phyloP scores from a whole-genome alignment of 2,329 filamentous ascomycete genomes.

The Coniella lustricola region DNA sequence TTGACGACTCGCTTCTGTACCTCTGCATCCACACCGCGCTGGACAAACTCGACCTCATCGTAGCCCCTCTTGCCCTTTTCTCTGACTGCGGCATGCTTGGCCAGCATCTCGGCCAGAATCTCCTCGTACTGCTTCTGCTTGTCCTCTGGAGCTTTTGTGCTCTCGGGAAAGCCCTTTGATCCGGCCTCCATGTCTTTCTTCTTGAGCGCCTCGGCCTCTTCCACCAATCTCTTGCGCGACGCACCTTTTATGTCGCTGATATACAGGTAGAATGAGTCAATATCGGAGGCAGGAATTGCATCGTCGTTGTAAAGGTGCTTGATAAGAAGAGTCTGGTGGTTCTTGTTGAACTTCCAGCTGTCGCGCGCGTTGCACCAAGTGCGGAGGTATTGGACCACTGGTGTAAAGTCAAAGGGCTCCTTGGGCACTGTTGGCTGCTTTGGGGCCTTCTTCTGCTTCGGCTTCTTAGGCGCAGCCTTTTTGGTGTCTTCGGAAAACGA shows the following conservation, averaged over 20 bases:
- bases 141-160: slow-evolving; percentile 40
- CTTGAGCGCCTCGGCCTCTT: slow-evolving; percentile 57
- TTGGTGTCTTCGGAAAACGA: slow-evolving; percentile 41
- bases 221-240: slow-evolving; percentile 60
- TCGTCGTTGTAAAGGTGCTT: slow-evolving; percentile 72
- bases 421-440: slow-evolving; percentile 23
- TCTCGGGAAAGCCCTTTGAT: slow-evolving; percentile 40
- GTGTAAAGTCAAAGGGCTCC: slow-evolving; percentile 36
- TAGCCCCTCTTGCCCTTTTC: slow-evolving; percentile 40
- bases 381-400: slow-evolving; percentile 68
- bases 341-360: slow-evolving; percentile 95
- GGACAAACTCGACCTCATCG: slow-evolving; percentile 45
- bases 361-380: slow-evolving; percentile 65
- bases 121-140: slow-evolving; percentile 51
- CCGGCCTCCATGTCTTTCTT: slow-evolving; percentile 48
- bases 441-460: slow-evolving; percentile 28
- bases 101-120: slow-evolving; percentile 43
- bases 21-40: slow-evolving; percentile 41
- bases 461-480: slow-evolving; percentile 24
- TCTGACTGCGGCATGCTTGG: slow-evolving; percentile 27
- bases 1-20: slow-evolving; percentile 52
- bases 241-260: slow-evolving; percentile 71
- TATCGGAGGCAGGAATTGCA: slow-evolving; percentile 63
- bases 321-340: slow-evolving; percentile 76
- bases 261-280: slow-evolving; percentile 66